Conservation (phyloP, 2,329 filamentous ascomycete species). For the Xylaria sp. region DNA sequence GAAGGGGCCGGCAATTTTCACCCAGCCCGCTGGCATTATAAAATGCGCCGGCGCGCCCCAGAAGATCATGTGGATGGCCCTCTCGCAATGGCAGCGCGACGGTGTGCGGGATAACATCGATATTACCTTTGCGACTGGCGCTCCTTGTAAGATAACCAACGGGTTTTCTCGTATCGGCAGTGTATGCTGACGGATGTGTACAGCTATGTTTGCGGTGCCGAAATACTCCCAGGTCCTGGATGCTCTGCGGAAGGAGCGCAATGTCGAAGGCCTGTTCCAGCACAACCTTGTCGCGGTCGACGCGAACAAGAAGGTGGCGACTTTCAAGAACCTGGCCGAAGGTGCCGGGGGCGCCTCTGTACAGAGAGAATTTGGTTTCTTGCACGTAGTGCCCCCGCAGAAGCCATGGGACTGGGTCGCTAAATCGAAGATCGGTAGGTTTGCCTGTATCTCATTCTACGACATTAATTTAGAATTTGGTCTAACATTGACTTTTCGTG, state of each 20-base stretch:
- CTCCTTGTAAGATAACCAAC: constrained; percentile 39
- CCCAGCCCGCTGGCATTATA: constrained; percentile 54
- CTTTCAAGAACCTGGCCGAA: constrained; percentile 51
- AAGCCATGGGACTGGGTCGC: constrained; percentile 51
- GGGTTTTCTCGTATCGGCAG: neutral
- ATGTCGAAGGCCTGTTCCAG: constrained; percentile 54
- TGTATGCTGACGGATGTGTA: constrained; percentile 31
- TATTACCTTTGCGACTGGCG: constrained; percentile 52
- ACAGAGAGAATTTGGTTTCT: constrained; percentile 51
- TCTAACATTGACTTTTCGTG: constrained; percentile 63
- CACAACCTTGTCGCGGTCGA: constrained; percentile 53
- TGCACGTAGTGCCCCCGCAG: constrained; percentile 53
- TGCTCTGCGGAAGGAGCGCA: constrained; percentile 50
- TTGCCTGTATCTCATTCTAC: neutral
- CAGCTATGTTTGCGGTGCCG: constrained; percentile 55
- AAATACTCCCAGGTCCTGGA: constrained; percentile 54
- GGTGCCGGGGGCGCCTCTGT: constrained; percentile 48
- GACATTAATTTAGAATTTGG: too few species aligned
- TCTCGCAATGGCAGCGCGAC: constrained; percentile 53
- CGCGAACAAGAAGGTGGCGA: constrained; percentile 51
- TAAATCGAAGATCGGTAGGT: constrained; percentile 53
- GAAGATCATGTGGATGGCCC: constrained; percentile 56
- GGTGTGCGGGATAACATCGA: constrained; percentile 50
- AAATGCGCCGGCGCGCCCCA: constrained; percentile 56
- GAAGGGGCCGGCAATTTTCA: constrained; percentile 53